Base-by-base conservation (phyloP, 331 rosid genomes). In the Rosa hybrid region DNA sequence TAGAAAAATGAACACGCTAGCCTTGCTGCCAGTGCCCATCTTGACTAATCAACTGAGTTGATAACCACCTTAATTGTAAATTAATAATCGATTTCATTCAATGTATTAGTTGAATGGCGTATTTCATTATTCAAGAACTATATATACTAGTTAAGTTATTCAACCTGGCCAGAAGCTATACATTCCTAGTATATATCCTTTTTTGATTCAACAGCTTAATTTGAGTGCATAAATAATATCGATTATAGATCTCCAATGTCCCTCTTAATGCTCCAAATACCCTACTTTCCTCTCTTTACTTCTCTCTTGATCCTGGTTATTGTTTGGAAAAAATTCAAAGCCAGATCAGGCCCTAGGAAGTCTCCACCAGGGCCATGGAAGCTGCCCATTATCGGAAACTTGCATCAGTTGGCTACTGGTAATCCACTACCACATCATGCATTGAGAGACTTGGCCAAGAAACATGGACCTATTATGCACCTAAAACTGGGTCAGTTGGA, bases 291-390 rank as follows among this genome's bases (percentile, higher is more conserved):
- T 57, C 42, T 75, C 46, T 56, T 75, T 12, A 6, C 50, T 11
- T 39, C 42, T n/a, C 23, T 75, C 25, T 12, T 25, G 39, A 62
- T 57, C 70, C 18, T 75, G 2, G 14, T 41, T 21, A 23, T 59
- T 7, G 57, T 39, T 1, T 14, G 56, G 17, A 57, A 57, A 69
- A 59, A 48, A 41, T 75, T 16, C 8, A 68, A 8, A 41, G 72
- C 14, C 72, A 23, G 21, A 41, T 12, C 16, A 57, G 6, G 6
- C 54, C 5, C 23, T 8, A 51, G 18, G 30, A 75, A 75, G 42
- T 41, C 69, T 39, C 87, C 87, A 4, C 90, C 91, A 53, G 86
- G 91, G 54, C 91, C 91, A 38, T 16, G 82, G 71, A 70, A 86
- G 57, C 72, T 86, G 7, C 90, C 90, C 17, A 3, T 86, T 3